These are phyloP conservation scores for Scutellaria minor DNA, from an alignment of 257 asterid genomes.

Conservation along the genomic window DNA sequence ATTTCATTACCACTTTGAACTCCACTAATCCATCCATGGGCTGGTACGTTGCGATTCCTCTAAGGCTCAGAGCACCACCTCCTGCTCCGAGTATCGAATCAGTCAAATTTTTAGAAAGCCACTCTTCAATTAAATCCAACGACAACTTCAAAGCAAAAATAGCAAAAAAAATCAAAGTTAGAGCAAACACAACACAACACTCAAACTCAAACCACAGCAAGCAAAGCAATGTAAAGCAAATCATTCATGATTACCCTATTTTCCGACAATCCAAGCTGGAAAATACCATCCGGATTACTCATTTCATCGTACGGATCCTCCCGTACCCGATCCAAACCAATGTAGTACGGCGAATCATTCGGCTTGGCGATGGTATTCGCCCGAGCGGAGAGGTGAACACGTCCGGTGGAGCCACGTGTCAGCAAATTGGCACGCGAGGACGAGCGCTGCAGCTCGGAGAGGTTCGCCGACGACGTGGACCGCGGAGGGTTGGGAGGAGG, in stretches of 20 bases:
- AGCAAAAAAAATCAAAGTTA: background rate
- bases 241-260: slow-evolving; percentile 55
- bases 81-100: slow-evolving; percentile 52
- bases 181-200: background rate
- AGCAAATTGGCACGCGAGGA: slow-evolving; percentile 74
- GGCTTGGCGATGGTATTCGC: slow-evolving; percentile 67
- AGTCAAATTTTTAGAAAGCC: slow-evolving; percentile 62
- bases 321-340: slow-evolving; percentile 75
- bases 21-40: slow-evolving; percentile 80
- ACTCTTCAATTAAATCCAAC: slow-evolving; percentile 82
- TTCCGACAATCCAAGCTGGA: slow-evolving; percentile 89
- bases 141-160: slow-evolving; percentile 58
- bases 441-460: slow-evolving; percentile 62
- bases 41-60: slow-evolving; percentile 80
- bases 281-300: slow-evolving; percentile 68
- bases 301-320: slow-evolving; percentile 63
- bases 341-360: slow-evolving; percentile 79
- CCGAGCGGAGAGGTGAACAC: slow-evolving; percentile 60
- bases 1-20: slow-evolving; percentile 71
- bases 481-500: slow-evolving; percentile 53
- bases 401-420: slow-evolving; percentile 62
- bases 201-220: slow-evolving; percentile 24
- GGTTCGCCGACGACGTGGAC: slow-evolving; percentile 54
- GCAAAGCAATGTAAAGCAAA: slow-evolving; percentile 1
- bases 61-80: slow-evolving; percentile 48